Evolutionary conservation across 2,329 filamentous ascomycete genomes (phyloP).

Genomic region (Calonectria honghensis): DNA sequence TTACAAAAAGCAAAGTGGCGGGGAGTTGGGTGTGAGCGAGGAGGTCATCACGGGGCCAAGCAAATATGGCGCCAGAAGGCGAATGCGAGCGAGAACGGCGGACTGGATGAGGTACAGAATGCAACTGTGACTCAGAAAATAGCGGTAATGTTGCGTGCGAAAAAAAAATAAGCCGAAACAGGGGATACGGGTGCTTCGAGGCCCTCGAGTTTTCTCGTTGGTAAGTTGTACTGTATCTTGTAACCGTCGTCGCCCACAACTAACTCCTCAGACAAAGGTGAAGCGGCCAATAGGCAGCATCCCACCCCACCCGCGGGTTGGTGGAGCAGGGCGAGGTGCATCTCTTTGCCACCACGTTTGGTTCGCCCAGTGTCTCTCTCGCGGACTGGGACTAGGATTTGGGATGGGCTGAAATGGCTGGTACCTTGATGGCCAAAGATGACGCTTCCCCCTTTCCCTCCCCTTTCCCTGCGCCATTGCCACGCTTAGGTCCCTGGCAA

Average conservation of each 20-base stretch:
- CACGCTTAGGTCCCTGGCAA: conserved; percentile 42
- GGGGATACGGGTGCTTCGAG: not conserved
- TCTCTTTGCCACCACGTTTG: conserved; percentile 7
- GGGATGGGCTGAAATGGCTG: conserved; percentile 32
- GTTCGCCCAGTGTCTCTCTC: not conserved
- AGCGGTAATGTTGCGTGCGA: not conserved
- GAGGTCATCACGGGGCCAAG: conserved; percentile 32
- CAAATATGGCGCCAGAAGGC: conserved; percentile 7
- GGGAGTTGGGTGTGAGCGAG: conserved; percentile 27
- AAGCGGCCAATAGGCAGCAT: conserved; percentile 20
- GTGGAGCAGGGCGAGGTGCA: conserved; percentile 9
- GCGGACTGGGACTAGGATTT: not conserved
- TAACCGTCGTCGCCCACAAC: conserved; percentile 10
- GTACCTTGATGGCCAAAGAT: conserved; percentile 50
- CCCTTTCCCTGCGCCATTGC: conserved; percentile 30
- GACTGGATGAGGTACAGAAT: conserved; percentile 15
- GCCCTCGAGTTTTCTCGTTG: not conserved
- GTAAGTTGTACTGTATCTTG: conserved; percentile 13
- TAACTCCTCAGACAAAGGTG: conserved; percentile 6
- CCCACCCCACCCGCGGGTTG: not conserved
- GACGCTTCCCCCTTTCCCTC: conserved; percentile 1
- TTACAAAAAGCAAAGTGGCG: conserved; percentile 16
- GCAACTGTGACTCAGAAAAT: conserved; percentile 17
- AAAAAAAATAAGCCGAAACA: not conserved
- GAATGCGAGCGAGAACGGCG: not conserved